Percentiles rank a stretch among this genome's conserved stretches.
These are phyloP conservation scores for Kurtzmaniella fragi DNA, from an alignment of 805 yeast genomes.

Conservation along the genomic window DNA sequence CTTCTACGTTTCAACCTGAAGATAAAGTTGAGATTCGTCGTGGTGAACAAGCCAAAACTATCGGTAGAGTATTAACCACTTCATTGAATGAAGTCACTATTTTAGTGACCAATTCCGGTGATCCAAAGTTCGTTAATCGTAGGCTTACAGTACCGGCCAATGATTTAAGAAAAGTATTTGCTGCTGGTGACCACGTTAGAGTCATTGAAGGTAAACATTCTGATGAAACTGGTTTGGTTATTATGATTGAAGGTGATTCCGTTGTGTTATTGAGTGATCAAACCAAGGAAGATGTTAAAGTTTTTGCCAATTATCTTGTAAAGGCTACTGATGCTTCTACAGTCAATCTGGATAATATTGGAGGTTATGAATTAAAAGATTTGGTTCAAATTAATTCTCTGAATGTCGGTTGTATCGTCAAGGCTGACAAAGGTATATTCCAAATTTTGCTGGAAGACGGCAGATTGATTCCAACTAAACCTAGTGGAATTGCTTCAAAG, in stretches of 20 bases:
- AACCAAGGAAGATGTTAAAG: slow-evolving; percentile 82
- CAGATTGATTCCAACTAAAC: slow-evolving; percentile 61
- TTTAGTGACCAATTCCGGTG: slow-evolving; percentile 50
- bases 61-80: slow-evolving; percentile 71
- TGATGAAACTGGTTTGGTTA: slow-evolving; percentile 94
- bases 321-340: slow-evolving; percentile 83
- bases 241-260: slow-evolving; percentile 73
- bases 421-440: slow-evolving; percentile 83
- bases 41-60: slow-evolving; percentile 91
- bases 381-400: slow-evolving; percentile 83
- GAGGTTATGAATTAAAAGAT: slow-evolving; percentile 84
- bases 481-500: slow-evolving; percentile 79
- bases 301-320: slow-evolving; percentile 85
- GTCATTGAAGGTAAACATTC: slow-evolving; percentile 86
- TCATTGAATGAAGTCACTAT: slow-evolving; percentile 51
- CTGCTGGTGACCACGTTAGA: slow-evolving; percentile 92
- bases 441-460: slow-evolving; percentile 81
- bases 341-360: slow-evolving; percentile 43
- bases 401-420: slow-evolving; percentile 82
- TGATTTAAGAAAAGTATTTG: slow-evolving; percentile 78
- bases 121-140: slow-evolving; percentile 49
- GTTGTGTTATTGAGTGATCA: slow-evolving; percentile 89
- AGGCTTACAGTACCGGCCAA: slow-evolving; percentile 76
- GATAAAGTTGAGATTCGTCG: slow-evolving; percentile 87
- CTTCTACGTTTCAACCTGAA: slow-evolving; percentile 74